Base-by-base conservation (phyloP, 2,329 filamentous ascomycete genomes). In the Aspergillus hiratsukae region DNA sequence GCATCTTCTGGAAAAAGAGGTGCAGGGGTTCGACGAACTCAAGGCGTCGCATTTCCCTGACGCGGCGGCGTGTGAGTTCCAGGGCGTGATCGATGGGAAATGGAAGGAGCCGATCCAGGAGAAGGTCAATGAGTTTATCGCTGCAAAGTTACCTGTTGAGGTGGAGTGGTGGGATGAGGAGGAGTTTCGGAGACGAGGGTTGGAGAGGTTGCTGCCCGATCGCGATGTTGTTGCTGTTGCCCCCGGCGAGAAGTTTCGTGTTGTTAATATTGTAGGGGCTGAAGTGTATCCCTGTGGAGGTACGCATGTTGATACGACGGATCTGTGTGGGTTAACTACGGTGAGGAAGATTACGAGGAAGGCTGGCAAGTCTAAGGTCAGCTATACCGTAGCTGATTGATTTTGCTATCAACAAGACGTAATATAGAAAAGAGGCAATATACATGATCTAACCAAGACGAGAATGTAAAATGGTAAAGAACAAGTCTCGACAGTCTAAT, bases 241-340 rank as follows among this genome's bases (percentile, higher is more conserved):
- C 58, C 75, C 76, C 8, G 82, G 80, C 25, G 81, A 81, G 62
- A 85, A 82, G 67, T 83, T 87, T 31, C 77, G 88, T 8, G 85
- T 90, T 0, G 87, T 90, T 25, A 81, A 83, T 57, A 88, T 91
- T 58, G 81, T 84, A 0, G 87, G 87, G 0, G 81, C 83, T 0
- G 88, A 87, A 62, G 81, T 81, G 27, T 90, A 91, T 75, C 87
- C 88, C 1, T 91, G 88, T 69, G 88, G 88, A 7, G 88, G 88
- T 0, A 91, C 88, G 27, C 88, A 91, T 75, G 87, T 90, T 3
- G 76, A 81, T 29, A 80, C 74, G 19, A 87, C 85, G 21, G 77
- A 80, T 56, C 62, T 80, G 58, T 85, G 65, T 52, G 66, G 64
- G 6, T 82, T 64, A 84, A 86, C 84, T 4, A 81, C 75, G 3